Evolutionary conservation across 768 basidiomycete genomes (phyloP).

Genomic region (Lyophyllum atratum): DNA sequence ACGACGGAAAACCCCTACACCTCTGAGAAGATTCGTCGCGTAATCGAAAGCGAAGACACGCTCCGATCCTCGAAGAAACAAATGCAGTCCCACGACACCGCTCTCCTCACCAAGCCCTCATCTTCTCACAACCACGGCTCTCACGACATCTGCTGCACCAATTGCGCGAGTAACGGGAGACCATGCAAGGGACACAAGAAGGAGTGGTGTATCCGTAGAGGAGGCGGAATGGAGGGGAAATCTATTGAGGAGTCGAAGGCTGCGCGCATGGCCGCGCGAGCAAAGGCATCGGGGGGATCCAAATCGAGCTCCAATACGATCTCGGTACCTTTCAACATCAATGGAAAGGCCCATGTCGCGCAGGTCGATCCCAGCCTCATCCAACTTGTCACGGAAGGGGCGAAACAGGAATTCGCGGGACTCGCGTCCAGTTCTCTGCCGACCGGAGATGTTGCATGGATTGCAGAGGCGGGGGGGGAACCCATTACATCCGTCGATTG

Average conservation of each 20-base stretch:
- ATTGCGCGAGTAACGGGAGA: background rate
- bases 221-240: background rate
- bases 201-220: background rate
- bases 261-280: background rate
- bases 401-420: slow-evolving; percentile 2
- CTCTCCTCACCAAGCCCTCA: background rate
- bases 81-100: background rate
- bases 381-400: background rate
- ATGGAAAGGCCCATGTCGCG: background rate
- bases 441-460: background rate
- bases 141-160: background rate
- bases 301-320: background rate
- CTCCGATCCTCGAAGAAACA: background rate
- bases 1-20: background rate
- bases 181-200: background rate
- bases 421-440: background rate
- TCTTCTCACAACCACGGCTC: background rate
- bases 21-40: background rate
- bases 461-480: slow-evolving; percentile 6
- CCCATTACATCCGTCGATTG: slow-evolving; percentile 1
- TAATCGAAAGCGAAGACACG: background rate
- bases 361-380: background rate
- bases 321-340: background rate
- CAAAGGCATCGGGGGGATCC: background rate
- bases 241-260: background rate